Evolutionary conservation across 495 filamentous ascomycete genomes (phyloP).

Genomic region (Penicillium chermesinum): DNA sequence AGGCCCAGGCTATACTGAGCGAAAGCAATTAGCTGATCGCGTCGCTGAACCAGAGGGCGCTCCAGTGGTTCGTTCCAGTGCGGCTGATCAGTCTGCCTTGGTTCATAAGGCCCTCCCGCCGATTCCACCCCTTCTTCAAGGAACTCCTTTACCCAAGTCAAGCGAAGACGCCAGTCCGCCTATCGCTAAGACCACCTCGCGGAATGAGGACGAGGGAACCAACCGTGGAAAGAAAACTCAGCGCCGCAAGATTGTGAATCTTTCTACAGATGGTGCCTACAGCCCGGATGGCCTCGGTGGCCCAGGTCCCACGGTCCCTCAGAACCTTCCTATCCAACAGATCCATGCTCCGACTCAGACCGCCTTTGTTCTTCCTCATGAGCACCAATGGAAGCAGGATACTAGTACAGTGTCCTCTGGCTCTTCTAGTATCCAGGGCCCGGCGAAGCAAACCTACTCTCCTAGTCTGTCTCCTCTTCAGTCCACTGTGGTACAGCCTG

Average conservation of each 20-base stretch:
- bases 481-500: constrained; percentile 10
- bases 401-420: constrained; percentile 27
- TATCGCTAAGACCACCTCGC: constrained; percentile 39
- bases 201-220: constrained; percentile 29
- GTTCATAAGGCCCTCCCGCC: constrained; percentile 50
- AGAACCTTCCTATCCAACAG: constrained; percentile 28
- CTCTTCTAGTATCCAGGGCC: constrained; percentile 25
- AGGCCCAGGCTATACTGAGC: constrained; percentile 75
- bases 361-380: constrained; percentile 25
- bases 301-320: constrained; percentile 26
- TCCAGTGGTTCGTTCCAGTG: constrained; percentile 66
- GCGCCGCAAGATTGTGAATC: constrained; percentile 77
- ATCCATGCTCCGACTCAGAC: constrained; percentile 28
- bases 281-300: constrained; percentile 29
- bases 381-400: constrained; percentile 34
- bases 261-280: constrained; percentile 59
- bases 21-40: constrained; percentile 78
- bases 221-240: constrained; percentile 46
- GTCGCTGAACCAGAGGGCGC: constrained; percentile 66
- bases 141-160: constrained; percentile 23
- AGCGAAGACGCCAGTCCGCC: constrained; percentile 47
- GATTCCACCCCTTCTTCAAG: constrained; percentile 8
- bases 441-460: constrained; percentile 14
- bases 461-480: constrained; percentile 15
- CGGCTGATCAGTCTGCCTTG: constrained; percentile 51